Base-by-base conservation (phyloP, 1,284 basidiomycete species). In the Caloboletus inedulis region DNA sequence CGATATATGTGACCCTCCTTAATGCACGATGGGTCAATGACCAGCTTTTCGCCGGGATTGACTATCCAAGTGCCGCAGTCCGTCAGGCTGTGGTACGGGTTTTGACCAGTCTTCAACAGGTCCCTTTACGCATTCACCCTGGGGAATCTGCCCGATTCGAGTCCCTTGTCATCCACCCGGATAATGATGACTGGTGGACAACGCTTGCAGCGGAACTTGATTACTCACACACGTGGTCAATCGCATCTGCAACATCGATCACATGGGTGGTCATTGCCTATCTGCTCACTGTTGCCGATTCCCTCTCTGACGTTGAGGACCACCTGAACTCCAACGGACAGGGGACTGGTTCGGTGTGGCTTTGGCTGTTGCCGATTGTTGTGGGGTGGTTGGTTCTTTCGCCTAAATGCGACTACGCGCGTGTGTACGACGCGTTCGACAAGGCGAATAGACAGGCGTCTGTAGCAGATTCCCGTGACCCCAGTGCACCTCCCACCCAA, bases 341-440 rank as follows among this genome's bases (percentile, higher is more conserved):
- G 37, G 70, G 64, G 7, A 69, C 73, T 5, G 72, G 70, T 1
- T 71, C 70, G 0, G 58, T 66, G 7, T 77, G 69, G 70, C 59
- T 78, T 10, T 77, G 75, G 74, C 55, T 77, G 7, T 47, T 78
- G 13, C 69, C 74, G 0, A 60, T 77, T 13, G 74, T 79, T 29
- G 55, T 72, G 2, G 65, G 67, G 12, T 76, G 76, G 73, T 56
- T 77, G 19, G 62, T 71, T 49, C 61, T 76, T 19, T 73, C 71
- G 0, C 75, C 75, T 0, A 74, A 74, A 54, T 77, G 72, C 39
- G 69, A 75, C 49, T 62, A 66, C 16, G 27, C n/a, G 1, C 68
- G 70, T 0, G 56, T 77, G 6, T 53, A 54, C 1, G 53, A 57
- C 4, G 73, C 72, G 1, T 53, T 72, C 27, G 33, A 63, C 12